Conservation (phyloP, 2,329 filamentous ascomycete species). For the Aureobasidium sp. region DNA sequence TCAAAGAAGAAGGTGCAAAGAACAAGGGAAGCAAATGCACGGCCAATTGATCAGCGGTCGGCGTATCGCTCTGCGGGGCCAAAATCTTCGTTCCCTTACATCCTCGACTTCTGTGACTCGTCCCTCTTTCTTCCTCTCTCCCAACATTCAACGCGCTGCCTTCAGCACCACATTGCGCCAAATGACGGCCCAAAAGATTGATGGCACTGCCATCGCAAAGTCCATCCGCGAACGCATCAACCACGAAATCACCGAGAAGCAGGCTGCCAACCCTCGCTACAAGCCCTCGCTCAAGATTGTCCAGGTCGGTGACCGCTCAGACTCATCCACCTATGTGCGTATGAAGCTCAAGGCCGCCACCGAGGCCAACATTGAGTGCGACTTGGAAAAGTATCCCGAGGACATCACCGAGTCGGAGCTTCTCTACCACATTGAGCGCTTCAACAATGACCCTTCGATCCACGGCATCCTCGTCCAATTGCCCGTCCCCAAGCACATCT, state of each 20-base stretch:
- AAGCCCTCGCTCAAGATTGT: constrained; percentile 88
- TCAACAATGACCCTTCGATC: constrained; percentile 80
- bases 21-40: constrained; percentile 1
- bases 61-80: constrained; percentile 14
- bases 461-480: constrained; percentile 93
- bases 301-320: constrained; percentile 89
- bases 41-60: constrained; percentile 16
- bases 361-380: constrained; percentile 89
- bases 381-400: constrained; percentile 76
- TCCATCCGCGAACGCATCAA: constrained; percentile 77
- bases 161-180: constrained; percentile 49
- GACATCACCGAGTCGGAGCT: constrained; percentile 78
- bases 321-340: constrained; percentile 96
- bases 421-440: constrained; percentile 67
- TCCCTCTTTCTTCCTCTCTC: not conserved
- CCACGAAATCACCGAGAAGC: constrained; percentile 71
- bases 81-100: constrained; percentile 9
- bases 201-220: constrained; percentile 93
- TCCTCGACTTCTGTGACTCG: not conserved
- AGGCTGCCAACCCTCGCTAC: constrained; percentile 78
- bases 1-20: constrained; percentile 2
- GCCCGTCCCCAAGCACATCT: constrained; percentile 80
- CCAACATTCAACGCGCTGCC: constrained; percentile 13
- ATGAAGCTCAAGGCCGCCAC: constrained; percentile 98
- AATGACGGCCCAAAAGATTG: constrained; percentile 88